Evolutionary conservation across 192 early-diverging fungal species (phyloP), one percentile per base, ranked within the genome.

Genomic region (Physocladia obscura): DNA sequence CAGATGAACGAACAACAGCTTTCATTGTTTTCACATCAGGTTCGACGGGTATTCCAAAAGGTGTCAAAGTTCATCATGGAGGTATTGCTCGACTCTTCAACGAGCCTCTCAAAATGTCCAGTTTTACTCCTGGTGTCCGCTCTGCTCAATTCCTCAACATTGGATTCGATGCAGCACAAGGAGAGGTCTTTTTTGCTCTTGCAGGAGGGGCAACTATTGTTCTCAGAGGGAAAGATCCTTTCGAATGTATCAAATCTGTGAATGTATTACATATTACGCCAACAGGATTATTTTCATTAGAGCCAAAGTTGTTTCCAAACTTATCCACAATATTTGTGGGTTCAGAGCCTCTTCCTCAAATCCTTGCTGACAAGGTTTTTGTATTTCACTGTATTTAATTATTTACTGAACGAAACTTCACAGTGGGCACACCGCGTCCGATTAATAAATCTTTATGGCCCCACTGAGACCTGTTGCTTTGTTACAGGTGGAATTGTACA

Each of bases 21-120:
- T 80, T 79, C 48, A 55, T 80, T 4, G 19, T 80, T 15, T 80
- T 74, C 64, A 80, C 79, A 6, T 76, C 73, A 8, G 79, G 79
- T 17, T 82, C 79, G 24, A 80, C 79, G 1, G 77, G 79, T 15
- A 47, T 26, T 39, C 79, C 79, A 29, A 80, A 80, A 38, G 79
- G 77, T 3, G 76, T 79, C n/a, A 32, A 47, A 34, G 57, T 79
- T 35, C 27, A 30, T 19, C 77, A 79, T 40, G 24, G 34, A 19
- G 52, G 47, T 34, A 40, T 76, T 13, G 36, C 35, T 35, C 67
- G 78, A 32, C 49, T 57, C 36, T 29, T 65, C 17, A 13, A 39
- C n/a, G 38, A 35, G 39, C 48, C 60, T 21, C 49, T 56, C 1
- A 47, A 24, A 26, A 50, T 58, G 57, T n/a, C 13, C 17, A 38